These are phyloP conservation scores for Fusarium sp. DNA, from an alignment of 2,329 filamentous ascomycete species.

Conservation along the genomic window DNA sequence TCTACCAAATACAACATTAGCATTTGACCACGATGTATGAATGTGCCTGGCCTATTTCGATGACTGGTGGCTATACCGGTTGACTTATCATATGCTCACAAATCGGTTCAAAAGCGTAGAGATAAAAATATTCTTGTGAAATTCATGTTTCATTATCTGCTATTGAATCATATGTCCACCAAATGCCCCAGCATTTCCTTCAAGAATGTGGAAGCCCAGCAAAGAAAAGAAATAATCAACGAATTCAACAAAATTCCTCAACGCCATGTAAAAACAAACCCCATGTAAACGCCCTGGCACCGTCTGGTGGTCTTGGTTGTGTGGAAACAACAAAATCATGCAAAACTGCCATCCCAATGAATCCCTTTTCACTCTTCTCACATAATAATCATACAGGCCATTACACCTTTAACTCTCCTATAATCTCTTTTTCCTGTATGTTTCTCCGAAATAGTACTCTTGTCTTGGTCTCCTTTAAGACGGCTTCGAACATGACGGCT, in stretches of 20 bases:
- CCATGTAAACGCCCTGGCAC: constrained; percentile 28
- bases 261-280: constrained; percentile 11
- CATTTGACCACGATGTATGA: background rate
- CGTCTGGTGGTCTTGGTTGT: constrained; percentile 19
- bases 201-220: constrained; percentile 15
- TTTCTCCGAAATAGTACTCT: constrained; percentile 21
- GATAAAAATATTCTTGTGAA: constrained; percentile 8
- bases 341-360: constrained; percentile 22
- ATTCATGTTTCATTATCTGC: constrained; percentile 22
- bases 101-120: background rate
- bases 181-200: constrained; percentile 11
- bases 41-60: background rate
- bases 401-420: constrained; percentile 27
- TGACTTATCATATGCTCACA: background rate
- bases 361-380: constrained; percentile 21
- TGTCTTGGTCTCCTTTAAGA: constrained; percentile 19
- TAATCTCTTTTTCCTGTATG: constrained; percentile 15
- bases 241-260: constrained; percentile 8
- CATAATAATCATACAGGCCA: constrained; percentile 39
- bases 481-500: constrained; percentile 16
- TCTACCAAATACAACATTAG: too few relatives aligned
- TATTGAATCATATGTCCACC: constrained; percentile 21
- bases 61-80: background rate
- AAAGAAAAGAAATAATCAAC: constrained; percentile 6
- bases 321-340: constrained; percentile 36